These are phyloP conservation scores for Citrullus mucosospermus DNA, from an alignment of 306 rosid genomes.

Conservation along the genomic window DNA sequence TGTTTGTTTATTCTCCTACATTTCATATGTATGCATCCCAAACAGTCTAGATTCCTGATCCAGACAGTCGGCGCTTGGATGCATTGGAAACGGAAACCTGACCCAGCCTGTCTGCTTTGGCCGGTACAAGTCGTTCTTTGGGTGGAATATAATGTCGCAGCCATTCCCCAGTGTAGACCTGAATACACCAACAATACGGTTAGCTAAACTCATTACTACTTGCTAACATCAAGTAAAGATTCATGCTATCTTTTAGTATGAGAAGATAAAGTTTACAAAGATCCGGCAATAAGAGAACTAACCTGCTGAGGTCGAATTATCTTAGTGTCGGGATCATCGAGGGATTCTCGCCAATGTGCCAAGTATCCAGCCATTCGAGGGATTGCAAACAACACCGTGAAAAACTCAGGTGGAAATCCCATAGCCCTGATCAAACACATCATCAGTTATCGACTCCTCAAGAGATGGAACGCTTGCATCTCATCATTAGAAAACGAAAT, in stretches of 20 bases:
- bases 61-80: conserved; percentile 61
- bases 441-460: background rate
- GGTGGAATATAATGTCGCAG: conserved; percentile 52
- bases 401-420: conserved; percentile 84
- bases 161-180: conserved; percentile 84
- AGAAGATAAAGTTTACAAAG: background rate
- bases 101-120: conserved; percentile 48
- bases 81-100: conserved; percentile 73
- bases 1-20: background rate
- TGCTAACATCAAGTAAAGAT: background rate
- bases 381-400: conserved; percentile 77
- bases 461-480: background rate
- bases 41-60: conserved; percentile 38
- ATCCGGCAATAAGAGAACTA: conserved; percentile 6
- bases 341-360: conserved; percentile 91
- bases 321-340: conserved; percentile 86
- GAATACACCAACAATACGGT: conserved; percentile 5
- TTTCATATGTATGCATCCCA: background rate
- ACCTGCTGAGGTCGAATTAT: conserved; percentile 94
- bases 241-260: background rate
- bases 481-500: background rate
- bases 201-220: background rate
- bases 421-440: conserved; percentile 51
- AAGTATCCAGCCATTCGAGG: conserved; percentile 96
- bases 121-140: conserved; percentile 28